Conservation (phyloP, 2,329 filamentous ascomycete genomes). For the Hypoxylon sp. region DNA sequence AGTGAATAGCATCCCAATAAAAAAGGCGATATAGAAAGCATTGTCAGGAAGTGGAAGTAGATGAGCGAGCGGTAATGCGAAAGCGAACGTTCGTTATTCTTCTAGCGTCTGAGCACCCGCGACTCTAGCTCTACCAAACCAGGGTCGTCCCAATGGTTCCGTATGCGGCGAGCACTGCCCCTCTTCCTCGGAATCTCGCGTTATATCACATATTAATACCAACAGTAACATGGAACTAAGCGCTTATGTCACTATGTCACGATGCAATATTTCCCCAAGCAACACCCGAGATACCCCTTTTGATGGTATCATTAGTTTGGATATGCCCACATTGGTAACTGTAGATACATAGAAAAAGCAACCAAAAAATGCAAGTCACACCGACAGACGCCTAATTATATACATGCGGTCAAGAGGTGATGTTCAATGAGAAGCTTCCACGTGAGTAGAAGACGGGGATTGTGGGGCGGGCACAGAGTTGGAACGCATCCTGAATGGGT, state of each 20-base stretch:
- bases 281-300: constrained; percentile 6
- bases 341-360: constrained; percentile 11
- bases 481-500: constrained; percentile 29
- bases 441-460: constrained; percentile 37
- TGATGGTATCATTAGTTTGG: constrained; percentile 14
- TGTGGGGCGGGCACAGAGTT: constrained; percentile 30
- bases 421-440: constrained; percentile 43
- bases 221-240: constrained; percentile 23
- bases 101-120: constrained; percentile 15
- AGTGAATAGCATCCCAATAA: constrained; percentile 26
- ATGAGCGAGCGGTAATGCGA: constrained; percentile 15
- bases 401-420: constrained; percentile 40
- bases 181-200: neutral
- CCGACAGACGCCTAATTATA: constrained; percentile 34
- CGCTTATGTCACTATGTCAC: constrained; percentile 31
- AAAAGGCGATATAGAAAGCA: constrained; percentile 20
- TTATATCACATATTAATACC: constrained; percentile 13
- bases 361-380: constrained; percentile 28
- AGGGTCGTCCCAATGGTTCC: constrained; percentile 18
- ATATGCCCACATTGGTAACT: constrained; percentile 19
- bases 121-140: neutral
- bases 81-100: constrained; percentile 15
- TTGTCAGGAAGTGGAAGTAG: constrained; percentile 14
- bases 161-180: constrained; percentile 2
- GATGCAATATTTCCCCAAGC: constrained; percentile 28